A percentile compares a stretch with the other conserved stretches of the same genome.
These are phyloP conservation scores for Auriscalpium orientale DNA, from an alignment of 768 basidiomycete species.

Conservation along the genomic window DNA sequence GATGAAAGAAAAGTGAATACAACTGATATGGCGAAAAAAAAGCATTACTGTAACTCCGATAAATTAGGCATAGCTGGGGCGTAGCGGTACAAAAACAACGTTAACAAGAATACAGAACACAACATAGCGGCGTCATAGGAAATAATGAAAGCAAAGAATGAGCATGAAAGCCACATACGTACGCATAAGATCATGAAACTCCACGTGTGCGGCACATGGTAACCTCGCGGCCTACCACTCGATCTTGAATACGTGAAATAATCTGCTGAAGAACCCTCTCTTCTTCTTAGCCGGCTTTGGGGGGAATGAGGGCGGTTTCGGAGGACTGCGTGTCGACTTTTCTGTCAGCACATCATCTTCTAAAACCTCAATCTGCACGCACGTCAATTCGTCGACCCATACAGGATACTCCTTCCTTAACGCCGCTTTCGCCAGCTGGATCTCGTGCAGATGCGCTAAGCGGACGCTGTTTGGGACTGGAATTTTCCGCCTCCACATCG, in stretches of 20 bases:
- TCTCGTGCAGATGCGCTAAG: constrained; percentile 6
- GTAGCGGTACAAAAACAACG: no score
- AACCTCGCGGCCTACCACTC: constrained; percentile 7
- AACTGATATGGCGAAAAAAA: no score
- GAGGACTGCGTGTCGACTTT: background rate
- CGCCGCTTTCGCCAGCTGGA: constrained; percentile 11
- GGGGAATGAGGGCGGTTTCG: background rate
- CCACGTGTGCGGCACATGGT: no score
- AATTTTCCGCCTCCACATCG: constrained; percentile 17
- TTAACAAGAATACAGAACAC: no score
- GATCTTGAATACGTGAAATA: constrained; percentile 13
- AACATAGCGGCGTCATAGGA: no score
- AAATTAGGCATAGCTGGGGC: no score
- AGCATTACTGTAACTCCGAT: no score
- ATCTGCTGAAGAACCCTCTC: constrained; percentile 14
- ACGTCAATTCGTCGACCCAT: constrained; percentile 11
- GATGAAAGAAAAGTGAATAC: no score
- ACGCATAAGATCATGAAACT: no score
- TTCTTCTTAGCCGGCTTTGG: constrained; percentile 12
- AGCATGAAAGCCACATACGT: no score
- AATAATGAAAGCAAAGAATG: no score
- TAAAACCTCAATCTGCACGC: background rate
- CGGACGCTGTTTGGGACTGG: constrained; percentile 10
- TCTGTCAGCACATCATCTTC: background rate
- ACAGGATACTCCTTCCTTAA: constrained; percentile 13